Conservation (phyloP, 768 basidiomycete species). For the Suillus subaureus region DNA sequence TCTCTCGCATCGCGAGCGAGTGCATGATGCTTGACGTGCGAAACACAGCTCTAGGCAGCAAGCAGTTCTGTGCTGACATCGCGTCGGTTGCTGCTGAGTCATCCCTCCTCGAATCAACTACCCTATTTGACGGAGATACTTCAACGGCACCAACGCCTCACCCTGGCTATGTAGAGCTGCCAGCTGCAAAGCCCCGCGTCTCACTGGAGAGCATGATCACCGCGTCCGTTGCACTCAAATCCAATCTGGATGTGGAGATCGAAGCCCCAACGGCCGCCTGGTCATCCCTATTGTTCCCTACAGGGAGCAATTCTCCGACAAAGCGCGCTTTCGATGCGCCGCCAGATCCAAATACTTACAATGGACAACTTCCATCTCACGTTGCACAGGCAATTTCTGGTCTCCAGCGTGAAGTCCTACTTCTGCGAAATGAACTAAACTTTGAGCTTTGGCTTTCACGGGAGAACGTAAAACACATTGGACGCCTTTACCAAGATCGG, state of each 20-base stretch:
- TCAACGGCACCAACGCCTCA: constrained; percentile 32
- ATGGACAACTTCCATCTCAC: constrained; percentile 42
- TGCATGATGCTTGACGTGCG: constrained; percentile 68
- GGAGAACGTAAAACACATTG: constrained; percentile 81
- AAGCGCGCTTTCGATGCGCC: constrained; percentile 21
- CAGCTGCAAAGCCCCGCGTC: constrained; percentile 35
- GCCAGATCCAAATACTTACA: constrained; percentile 17
- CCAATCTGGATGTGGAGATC: constrained; percentile 65
- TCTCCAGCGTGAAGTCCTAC: constrained; percentile 74
- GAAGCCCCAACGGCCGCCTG: constrained; percentile 54
- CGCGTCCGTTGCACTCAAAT: constrained; percentile 73
- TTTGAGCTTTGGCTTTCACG: constrained; percentile 84
- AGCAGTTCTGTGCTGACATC: constrained; percentile 12
- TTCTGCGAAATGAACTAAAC: constrained; percentile 80
- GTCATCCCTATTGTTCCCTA: constrained; percentile 48
- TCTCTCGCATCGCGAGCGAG: constrained; percentile 65
- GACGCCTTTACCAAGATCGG: constrained; percentile 74
- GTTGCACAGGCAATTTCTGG: constrained; percentile 67
- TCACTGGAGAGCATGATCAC: constrained; percentile 79
- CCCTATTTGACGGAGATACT: constrained; percentile 24
- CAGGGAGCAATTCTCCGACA: constrained; percentile 30
- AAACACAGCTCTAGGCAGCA: constrained; percentile 54
- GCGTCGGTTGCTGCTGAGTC: constrained; percentile 10
- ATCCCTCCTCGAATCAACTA: not conserved
- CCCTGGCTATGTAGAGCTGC: constrained; percentile 39